A percentile compares a stretch with the other conserved stretches of the same genome.
phyloP scores from a whole-genome alignment of 1,284 basidiomycete genomes.

The Cutaneotrichosporon sp. region DNA sequence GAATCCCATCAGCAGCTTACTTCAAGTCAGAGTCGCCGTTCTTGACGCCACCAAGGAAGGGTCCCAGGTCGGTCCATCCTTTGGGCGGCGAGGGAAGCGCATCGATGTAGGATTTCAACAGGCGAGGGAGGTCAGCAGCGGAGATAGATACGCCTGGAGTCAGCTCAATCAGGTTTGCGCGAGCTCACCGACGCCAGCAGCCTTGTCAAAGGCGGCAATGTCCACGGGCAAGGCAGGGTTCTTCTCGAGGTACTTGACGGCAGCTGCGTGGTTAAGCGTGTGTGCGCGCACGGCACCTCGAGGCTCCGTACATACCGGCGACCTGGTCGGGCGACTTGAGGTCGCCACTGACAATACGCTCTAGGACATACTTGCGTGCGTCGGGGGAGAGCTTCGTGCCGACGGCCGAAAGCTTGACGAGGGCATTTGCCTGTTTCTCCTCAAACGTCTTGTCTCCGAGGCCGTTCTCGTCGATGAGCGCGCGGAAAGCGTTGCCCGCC shows the following conservation, averaged over 20 bases:
- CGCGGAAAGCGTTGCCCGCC: slow-evolving; percentile 63
- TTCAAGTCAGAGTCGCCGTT: slow-evolving; percentile 56
- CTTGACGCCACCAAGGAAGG: slow-evolving; percentile 67
- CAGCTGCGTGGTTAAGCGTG: slow-evolving; percentile 53
- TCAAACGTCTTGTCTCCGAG: slow-evolving; percentile 57
- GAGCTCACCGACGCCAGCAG: slow-evolving; percentile 80
- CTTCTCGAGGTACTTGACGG: slow-evolving; percentile 68
- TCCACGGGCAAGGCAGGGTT: slow-evolving; percentile 60
- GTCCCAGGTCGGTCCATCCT: slow-evolving; percentile 71
- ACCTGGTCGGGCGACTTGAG: slow-evolving; percentile 83
- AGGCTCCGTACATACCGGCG: slow-evolving; percentile 58
- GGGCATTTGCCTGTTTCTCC: slow-evolving; percentile 72
- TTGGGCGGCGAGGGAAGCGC: slow-evolving; percentile 52
- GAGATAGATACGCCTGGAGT: slow-evolving; percentile 71
- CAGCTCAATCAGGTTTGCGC: not conserved
- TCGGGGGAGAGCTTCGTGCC: slow-evolving; percentile 58
- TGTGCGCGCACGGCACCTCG: not conserved
- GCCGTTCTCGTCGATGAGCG: slow-evolving; percentile 61
- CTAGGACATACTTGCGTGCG: slow-evolving; percentile 64
- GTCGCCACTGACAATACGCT: slow-evolving; percentile 63
- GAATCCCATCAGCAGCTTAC: slow-evolving; percentile 17
- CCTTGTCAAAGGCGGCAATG: slow-evolving; percentile 67
- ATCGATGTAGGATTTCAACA: slow-evolving; percentile 61
- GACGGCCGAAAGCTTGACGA: slow-evolving; percentile 64
- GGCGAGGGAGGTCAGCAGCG: slow-evolving; percentile 59